A percentile compares a stretch with the other conserved stretches of the same genome.
Evolutionary conservation across 805 yeast genomes (phyloP).

Genomic region (Kluyveromyces lactis): DNA sequence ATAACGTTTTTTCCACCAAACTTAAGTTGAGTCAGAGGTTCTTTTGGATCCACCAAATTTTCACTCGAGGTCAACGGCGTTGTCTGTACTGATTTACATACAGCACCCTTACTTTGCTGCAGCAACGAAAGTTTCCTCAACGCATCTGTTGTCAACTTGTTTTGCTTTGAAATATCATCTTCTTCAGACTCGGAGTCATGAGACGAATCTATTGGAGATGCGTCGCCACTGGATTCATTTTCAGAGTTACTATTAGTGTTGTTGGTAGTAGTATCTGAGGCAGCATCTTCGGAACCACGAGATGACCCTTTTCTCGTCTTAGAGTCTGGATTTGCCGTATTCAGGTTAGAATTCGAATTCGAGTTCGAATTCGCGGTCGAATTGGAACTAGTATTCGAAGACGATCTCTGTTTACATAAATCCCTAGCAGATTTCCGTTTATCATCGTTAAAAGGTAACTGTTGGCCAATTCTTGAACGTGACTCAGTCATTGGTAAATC

Average conservation of each 20-base stretch:
- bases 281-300: background rate
- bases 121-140: slow-evolving; percentile 29
- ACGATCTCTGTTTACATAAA: background rate
- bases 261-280: background rate
- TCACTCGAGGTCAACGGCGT: slow-evolving; percentile 6
- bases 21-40: slow-evolving; percentile 17
- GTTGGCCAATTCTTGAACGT: slow-evolving; percentile 18
- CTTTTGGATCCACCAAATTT: slow-evolving; percentile 6
- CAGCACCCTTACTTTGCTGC: slow-evolving; percentile 7
- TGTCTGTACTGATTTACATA: slow-evolving; percentile 1
- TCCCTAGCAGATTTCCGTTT: slow-evolving; percentile 8
- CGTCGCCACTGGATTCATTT: slow-evolving; percentile 3
- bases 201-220: slow-evolving; percentile 9
- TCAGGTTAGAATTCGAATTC: no score
- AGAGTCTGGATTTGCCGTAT: no score
- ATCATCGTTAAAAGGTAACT: slow-evolving; percentile 31
- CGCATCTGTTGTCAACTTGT: slow-evolving; percentile 33
- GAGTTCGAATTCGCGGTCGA: background rate
- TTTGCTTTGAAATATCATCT: slow-evolving; percentile 24
- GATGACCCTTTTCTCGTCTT: background rate
- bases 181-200: slow-evolving; percentile 20
- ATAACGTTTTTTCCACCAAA: slow-evolving; percentile 26
- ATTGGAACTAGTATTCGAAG: no score
- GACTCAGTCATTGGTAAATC: slow-evolving; percentile 19
- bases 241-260: background rate